A percentile compares a stretch with the other conserved stretches of the same genome.
Evolutionary conservation across 2,329 filamentous ascomycete genomes (phyloP).

Genomic region (Malbranchea cinnamomea): DNA sequence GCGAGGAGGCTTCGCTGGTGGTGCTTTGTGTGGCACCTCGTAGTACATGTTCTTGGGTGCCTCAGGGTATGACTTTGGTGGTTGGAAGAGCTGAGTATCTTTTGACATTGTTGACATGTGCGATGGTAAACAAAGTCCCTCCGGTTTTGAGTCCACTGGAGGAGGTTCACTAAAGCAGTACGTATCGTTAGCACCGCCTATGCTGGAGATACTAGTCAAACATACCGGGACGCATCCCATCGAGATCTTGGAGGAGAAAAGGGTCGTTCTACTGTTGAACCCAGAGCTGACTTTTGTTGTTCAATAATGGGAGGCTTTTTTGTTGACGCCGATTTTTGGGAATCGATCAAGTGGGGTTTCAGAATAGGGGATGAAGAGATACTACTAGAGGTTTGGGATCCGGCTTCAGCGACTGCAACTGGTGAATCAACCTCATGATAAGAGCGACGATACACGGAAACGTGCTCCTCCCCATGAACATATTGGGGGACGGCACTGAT

Average conservation of each 20-base stretch:
- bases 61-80: slow-evolving; percentile 63
- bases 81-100: slow-evolving; percentile 58
- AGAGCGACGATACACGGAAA: slow-evolving; percentile 20
- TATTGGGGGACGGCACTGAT: slow-evolving; percentile 29
- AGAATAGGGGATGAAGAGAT: no score
- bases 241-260: slow-evolving; percentile 44
- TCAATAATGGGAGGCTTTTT: slow-evolving; percentile 29
- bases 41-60: slow-evolving; percentile 84
- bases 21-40: slow-evolving; percentile 48
- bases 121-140: slow-evolving; percentile 69
- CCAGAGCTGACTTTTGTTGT: no score
- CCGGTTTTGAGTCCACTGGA: slow-evolving; percentile 55
- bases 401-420: slow-evolving; percentile 5
- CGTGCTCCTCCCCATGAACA: slow-evolving; percentile 30
- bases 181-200: slow-evolving; percentile 1
- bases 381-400: slow-evolving; percentile 3
- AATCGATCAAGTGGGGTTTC: neutral
- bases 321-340: slow-evolving; percentile 7
- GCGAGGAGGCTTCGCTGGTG: slow-evolving; percentile 43
- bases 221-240: slow-evolving; percentile 49
- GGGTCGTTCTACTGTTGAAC: slow-evolving; percentile 27
- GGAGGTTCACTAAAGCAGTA: slow-evolving; percentile 39
- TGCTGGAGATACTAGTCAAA: slow-evolving; percentile 6
- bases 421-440: no score
- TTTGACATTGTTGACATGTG: slow-evolving; percentile 72